phyloP scores from a whole-genome alignment of 2,329 filamentous ascomycete genomes.

The Waltergamsia citrina region DNA sequence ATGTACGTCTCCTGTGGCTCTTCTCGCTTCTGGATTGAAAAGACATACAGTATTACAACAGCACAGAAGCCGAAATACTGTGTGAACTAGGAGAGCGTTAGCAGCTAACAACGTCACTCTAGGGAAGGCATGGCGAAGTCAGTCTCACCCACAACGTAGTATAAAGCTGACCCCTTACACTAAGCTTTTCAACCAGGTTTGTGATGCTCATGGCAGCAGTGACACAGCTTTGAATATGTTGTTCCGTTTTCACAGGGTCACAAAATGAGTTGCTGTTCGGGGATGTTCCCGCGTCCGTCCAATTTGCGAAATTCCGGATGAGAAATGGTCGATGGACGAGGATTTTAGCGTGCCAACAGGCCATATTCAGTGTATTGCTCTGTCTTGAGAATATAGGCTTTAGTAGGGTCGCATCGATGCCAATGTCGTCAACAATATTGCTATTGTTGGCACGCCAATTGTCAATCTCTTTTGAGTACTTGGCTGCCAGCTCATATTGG shows the following conservation, averaged over 20 bases:
- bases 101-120: neutral
- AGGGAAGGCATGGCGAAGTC: neutral
- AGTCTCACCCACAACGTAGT: constrained; percentile 26
- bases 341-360: constrained; percentile 32
- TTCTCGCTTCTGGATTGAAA: constrained; percentile 26
- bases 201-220: constrained; percentile 27
- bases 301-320: constrained; percentile 19
- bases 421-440: constrained; percentile 27
- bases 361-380: constrained; percentile 27
- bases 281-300: neutral
- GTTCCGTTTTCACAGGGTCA: neutral
- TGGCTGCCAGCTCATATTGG: constrained; percentile 16
- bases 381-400: constrained; percentile 28
- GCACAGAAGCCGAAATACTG: constrained; percentile 35
- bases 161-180: constrained; percentile 23
- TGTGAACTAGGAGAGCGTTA: constrained; percentile 15
- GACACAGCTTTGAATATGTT: constrained; percentile 16
- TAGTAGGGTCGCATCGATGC: constrained; percentile 16
- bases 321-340: constrained; percentile 27
- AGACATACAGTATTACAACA: constrained; percentile 33
- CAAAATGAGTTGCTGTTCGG: too few species aligned
- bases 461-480: constrained; percentile 18
- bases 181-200: constrained; percentile 26
- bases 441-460: constrained; percentile 20
- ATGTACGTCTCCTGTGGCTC: constrained; percentile 15